Conservation (phyloP, 306 rosid genomes). For the Lupinus albus region DNA sequence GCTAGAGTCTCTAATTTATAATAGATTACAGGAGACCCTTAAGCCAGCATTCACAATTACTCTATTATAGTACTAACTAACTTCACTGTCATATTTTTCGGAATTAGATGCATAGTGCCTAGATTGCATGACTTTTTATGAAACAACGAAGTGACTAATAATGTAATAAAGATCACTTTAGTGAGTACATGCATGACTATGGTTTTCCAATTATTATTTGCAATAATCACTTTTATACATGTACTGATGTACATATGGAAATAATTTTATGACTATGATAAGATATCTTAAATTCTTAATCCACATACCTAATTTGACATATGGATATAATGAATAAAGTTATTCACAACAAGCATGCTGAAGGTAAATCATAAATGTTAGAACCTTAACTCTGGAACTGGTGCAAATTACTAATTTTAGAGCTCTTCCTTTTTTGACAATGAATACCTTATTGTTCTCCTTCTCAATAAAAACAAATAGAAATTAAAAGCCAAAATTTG, state of each 20-base stretch:
- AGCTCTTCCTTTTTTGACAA: constrained; percentile 24
- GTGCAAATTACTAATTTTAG: constrained; percentile 22
- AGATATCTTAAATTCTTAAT: constrained; percentile 14
- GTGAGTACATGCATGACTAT: neutral
- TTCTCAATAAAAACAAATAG: constrained; percentile 32
- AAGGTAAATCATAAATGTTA: constrained; percentile 10
- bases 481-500: constrained; percentile 13
- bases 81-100: neutral
- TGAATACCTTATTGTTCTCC: neutral
- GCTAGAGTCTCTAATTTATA: neutral
- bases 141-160: neutral
- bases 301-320: neutral
- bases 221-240: neutral
- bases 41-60: neutral
- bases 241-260: neutral
- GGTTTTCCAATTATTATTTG: too few species aligned
- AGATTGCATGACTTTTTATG: neutral
- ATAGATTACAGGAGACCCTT: neutral
- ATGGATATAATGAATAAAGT: constrained; percentile 12
- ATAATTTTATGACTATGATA: neutral
- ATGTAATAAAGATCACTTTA: neutral
- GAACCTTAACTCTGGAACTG: neutral
- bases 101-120: neutral
- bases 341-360: constrained; percentile 8
- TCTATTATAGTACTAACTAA: neutral